Conservation (phyloP, 2,329 filamentous ascomycete genomes). For the Diaporthe aspalathi region DNA sequence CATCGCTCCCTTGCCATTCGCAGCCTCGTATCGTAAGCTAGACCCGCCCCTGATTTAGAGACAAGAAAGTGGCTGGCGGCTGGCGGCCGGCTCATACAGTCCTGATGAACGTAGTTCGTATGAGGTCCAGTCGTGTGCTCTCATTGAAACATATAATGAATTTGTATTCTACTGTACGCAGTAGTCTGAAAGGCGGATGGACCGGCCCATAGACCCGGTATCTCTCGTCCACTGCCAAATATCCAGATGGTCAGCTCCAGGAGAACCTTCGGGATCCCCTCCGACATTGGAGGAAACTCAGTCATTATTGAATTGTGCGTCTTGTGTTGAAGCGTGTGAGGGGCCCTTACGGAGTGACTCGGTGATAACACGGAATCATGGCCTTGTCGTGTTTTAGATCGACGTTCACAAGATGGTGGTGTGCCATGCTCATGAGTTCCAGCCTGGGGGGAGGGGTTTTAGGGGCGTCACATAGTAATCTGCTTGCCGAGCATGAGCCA, state of each 20-base stretch:
- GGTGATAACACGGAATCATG: slow-evolving; percentile 26
- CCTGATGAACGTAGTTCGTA: neutral
- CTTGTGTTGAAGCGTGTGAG: neutral
- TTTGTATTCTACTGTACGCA: neutral
- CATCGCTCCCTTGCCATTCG: neutral
- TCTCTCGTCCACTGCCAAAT: neutral
- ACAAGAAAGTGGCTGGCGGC: neutral
- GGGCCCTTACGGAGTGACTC: neutral
- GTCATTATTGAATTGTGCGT: no score
- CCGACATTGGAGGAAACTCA: neutral
- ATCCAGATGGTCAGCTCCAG: slow-evolving; percentile 1
- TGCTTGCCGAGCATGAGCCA: slow-evolving; percentile 5
- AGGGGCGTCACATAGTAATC: no score
- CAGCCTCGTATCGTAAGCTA: neutral
- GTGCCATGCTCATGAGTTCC: neutral
- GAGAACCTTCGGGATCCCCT: slow-evolving; percentile 19
- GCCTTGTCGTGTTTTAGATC: neutral
- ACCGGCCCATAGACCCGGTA: neutral
- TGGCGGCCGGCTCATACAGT: neutral
- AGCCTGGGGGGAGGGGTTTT: no score
- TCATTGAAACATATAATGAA: no score
- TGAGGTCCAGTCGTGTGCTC: neutral
- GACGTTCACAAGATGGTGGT: neutral
- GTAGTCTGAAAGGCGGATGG: neutral
- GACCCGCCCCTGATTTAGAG: neutral